Evolutionary conservation across 345 rosid genomes (phyloP), one percentile per base, ranked within the genome.

Genomic region (Excoecaria cochinchinensis): DNA sequence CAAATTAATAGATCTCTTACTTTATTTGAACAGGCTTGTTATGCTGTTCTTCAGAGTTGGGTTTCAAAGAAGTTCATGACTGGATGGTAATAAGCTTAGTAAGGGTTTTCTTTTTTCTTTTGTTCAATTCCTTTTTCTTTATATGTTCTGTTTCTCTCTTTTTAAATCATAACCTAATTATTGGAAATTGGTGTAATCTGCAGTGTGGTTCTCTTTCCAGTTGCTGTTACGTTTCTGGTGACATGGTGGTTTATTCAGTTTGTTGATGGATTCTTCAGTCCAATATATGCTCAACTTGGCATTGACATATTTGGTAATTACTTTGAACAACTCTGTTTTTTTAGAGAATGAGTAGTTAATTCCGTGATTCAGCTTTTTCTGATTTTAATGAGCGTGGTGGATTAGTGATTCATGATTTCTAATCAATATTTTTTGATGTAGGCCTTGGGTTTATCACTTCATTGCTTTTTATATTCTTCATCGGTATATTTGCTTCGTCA

Each of bases 61-160:
- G 90, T 82, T 59, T 92, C 97, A 1, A 90, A 88, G 90, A 92
- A 91, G 89, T 93, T 93, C 83, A 93, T 93, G 91, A 91, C 94
- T 69, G 98, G 94, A 87, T 91, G 93, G 96, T 93, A 85, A 80
- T 44, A 42, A 69, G 62, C 69, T 69, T 74, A 22, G 15, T 42
- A 42, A 57, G 11, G 17, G 3, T 73, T 65, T 42, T 22, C 51
- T 9, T 72, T 57, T 47, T 56, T 2, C 2, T 31, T 31, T 31
- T 1, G 31, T 31, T 31, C 31, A 31, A 46, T 67, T 51, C 50
- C 3, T 63, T 50, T 6, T 25, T 56, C 36, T n/a, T 75, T n/a
- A 16, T 67, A 58, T 51, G 24, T 47, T 17, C 59, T 21, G 9
- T 70, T n/a, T 15, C 38, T 11, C 25, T 70, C 63, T 15, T 56